These are phyloP conservation scores for Apiospora phragmitis DNA, from an alignment of 2,329 filamentous ascomycete species.

Conservation along the genomic window DNA sequence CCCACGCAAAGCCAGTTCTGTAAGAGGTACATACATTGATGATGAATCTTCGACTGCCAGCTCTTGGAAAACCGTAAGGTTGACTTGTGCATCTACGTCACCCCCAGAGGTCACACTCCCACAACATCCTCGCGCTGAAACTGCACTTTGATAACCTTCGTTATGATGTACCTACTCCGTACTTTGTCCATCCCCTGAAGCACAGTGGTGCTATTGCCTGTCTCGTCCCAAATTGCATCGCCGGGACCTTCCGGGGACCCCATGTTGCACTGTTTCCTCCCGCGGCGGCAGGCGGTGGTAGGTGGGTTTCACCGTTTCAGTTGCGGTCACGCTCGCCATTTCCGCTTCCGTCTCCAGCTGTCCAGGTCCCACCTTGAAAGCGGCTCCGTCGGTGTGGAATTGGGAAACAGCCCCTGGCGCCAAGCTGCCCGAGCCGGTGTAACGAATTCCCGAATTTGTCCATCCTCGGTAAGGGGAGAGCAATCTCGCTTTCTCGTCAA, in stretches of 20 bases:
- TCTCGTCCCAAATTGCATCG: not conserved
- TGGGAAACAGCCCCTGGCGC: not conserved
- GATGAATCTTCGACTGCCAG: not conserved
- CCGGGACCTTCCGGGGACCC: not conserved
- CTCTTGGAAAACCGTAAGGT: not conserved
- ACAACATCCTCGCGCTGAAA: not conserved
- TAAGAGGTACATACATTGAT: not conserved
- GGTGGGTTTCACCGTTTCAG: not conserved
- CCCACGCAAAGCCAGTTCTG: not conserved
- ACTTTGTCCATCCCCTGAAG: too few species aligned
- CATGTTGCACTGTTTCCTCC: not conserved
- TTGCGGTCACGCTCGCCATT: slow-evolving; percentile 4
- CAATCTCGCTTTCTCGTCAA: not conserved
- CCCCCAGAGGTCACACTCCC: not conserved
- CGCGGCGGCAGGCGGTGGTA: not conserved
- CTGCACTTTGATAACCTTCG: not conserved
- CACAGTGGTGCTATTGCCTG: not conserved
- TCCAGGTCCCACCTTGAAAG: not conserved
- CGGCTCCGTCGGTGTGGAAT: not conserved
- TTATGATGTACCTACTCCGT: not conserved
- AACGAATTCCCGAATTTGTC: not conserved
- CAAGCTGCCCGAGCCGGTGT: not conserved
- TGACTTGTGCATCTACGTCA: not conserved
- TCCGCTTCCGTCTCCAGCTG: slow-evolving; percentile 2
- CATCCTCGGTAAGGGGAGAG: not conserved